phyloP scores from a whole-genome alignment of 2,329 filamentous ascomycete species.

The Ustilaginoidea virens region DNA sequence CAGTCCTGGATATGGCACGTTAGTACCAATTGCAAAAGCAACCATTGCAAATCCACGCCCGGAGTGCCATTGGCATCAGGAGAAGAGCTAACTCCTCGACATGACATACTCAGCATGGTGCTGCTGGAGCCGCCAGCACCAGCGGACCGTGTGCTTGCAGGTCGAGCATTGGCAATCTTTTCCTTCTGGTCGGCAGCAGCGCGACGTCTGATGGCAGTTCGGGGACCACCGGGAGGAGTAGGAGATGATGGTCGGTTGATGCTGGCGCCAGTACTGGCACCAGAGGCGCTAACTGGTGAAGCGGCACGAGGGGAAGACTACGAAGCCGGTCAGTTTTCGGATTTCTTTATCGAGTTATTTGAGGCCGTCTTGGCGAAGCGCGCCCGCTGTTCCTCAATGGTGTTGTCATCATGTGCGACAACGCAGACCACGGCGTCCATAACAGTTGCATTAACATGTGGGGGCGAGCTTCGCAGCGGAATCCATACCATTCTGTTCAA shows the following conservation, averaged over 20 bases:
- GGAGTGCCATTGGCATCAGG: neutral
- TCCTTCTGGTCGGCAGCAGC: constrained; percentile 96
- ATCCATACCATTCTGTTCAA: constrained; percentile 17
- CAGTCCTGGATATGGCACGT: constrained; percentile 53
- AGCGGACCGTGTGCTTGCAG: constrained; percentile 80
- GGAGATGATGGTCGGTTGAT: constrained; percentile 72
- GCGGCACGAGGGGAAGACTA: constrained; percentile 45
- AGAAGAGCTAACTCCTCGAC: constrained; percentile 20
- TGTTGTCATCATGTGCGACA: no score
- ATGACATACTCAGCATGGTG: constrained; percentile 87
- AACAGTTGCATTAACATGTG: neutral
- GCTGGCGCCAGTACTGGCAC: constrained; percentile 50
- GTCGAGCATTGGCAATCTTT: constrained; percentile 85
- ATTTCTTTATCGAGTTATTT: neutral
- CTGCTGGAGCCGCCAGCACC: constrained; percentile 92
- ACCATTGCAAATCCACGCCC: no score
- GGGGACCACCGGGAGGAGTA: constrained; percentile 80
- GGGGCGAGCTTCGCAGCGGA: neutral
- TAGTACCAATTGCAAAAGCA: no score
- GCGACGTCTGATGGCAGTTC: constrained; percentile 87
- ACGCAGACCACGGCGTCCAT: no score
- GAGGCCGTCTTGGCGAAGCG: no score
- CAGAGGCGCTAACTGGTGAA: constrained; percentile 41
- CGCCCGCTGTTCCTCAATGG: no score
- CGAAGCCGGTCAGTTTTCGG: neutral